Conservation (phyloP, 2,329 filamentous ascomycete species). For the Orbilia blumenaviensis region DNA sequence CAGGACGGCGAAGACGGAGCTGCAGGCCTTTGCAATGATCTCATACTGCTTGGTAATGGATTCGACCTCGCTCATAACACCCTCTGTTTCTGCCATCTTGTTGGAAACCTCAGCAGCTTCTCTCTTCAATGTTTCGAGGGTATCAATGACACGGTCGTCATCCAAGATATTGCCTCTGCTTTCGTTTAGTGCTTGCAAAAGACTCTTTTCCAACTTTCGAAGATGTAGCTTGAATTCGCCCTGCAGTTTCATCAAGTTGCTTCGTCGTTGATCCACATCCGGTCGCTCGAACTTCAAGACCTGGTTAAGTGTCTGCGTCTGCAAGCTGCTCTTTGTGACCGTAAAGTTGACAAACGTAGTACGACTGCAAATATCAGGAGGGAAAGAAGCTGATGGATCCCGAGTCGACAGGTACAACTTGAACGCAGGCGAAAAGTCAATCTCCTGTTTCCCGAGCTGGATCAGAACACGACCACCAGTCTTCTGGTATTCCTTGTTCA, state of each 20-base stretch:
- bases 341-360: slow-evolving; percentile 99
- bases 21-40: slow-evolving; percentile 91
- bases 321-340: slow-evolving; percentile 96
- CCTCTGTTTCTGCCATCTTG: slow-evolving; percentile 96
- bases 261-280: slow-evolving; percentile 93
- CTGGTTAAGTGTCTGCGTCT: slow-evolving; percentile 96
- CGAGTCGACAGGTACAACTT: slow-evolving; percentile 93
- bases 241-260: slow-evolving; percentile 97
- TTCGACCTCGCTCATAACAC: slow-evolving; percentile 97
- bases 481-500: slow-evolving; percentile 99
- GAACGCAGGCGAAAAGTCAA: slow-evolving; percentile 97
- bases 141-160: slow-evolving; percentile 97
- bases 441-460: slow-evolving; percentile 97
- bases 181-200: slow-evolving; percentile 94
- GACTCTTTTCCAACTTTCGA: slow-evolving; percentile 89
- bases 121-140: slow-evolving; percentile 95
- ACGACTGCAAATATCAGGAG: slow-evolving; percentile 95
- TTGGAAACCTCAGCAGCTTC: slow-evolving; percentile 94
- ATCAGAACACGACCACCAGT: slow-evolving; percentile 97
- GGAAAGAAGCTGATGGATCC: slow-evolving; percentile 93
- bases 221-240: slow-evolving; percentile 99
- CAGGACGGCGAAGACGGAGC: slow-evolving; percentile 93
- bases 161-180: slow-evolving; percentile 97
- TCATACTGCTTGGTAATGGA: slow-evolving; percentile 94
- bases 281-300: slow-evolving; percentile 97